Base-by-base conservation (phyloP, 805 yeast species). In the Candida sithepensis region DNA sequence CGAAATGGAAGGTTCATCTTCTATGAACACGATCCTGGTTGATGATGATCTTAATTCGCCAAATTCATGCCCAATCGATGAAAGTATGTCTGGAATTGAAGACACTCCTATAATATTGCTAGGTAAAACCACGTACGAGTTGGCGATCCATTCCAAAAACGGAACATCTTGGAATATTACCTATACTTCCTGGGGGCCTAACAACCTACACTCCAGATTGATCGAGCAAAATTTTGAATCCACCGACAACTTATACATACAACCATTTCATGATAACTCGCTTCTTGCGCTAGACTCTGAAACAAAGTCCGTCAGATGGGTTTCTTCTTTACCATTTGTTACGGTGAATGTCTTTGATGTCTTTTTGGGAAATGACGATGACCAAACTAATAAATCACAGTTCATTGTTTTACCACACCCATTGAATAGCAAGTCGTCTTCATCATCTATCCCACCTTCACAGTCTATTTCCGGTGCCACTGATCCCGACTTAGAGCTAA, bases 141-240 rank as follows among this genome's bases (percentile, higher is more conserved):
- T 87, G 38, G 72, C 81, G 0, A 92, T 94, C n/a, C 85, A 89
- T 61, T 83, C 94, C 2, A 80, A 77, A 55, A 76, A 79, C 50
- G 80, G 81, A 50, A 69, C 84, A 0, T 78, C 83, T 2, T 91
- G 97, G 94, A 87, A 89, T 58, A 87, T 94, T 16, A 82, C 91
- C 0, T 90, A 85, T 60, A 75, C 95, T 1, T 76, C 84, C 33
- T 94, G 97, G 97, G 95, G 94, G 9, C 96, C 96, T 40, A 92
- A 92, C 64, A 82, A 88, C 54, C 70, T 90, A 44, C 96, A 92
- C 64, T 70, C 63, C 13, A 75, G 71, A 48, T 64, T 80, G 38
- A 72, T 71, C 2, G 57, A 59, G 33, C 81, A 81, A 53, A 76
- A 79, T 51, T 68, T 69, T 42, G 71, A 73, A 20, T 81, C 95